phyloP scores from a whole-genome alignment of 345 rosid genomes.

The Draba incana region DNA sequence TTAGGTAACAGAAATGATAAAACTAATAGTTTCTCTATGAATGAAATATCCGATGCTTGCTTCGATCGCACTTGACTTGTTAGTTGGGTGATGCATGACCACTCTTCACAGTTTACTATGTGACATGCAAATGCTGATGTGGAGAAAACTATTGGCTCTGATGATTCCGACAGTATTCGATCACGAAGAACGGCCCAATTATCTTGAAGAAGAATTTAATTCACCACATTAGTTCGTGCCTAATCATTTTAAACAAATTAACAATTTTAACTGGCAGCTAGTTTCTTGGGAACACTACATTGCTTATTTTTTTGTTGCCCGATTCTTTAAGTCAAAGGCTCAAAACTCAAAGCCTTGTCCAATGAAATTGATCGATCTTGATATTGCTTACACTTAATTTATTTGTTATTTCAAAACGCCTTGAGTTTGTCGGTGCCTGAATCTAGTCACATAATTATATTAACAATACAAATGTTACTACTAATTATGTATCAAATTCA shows the following conservation, averaged over 20 bases:
- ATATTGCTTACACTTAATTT: neutral
- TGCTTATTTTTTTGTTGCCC: neutral
- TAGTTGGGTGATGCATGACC: conserved; percentile 27
- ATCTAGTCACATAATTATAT: neutral
- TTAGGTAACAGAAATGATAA: conserved; percentile 7
- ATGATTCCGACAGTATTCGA: neutral
- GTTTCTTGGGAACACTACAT: neutral
- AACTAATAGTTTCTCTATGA: no score
- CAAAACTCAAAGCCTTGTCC: neutral
- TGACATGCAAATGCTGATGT: conserved; percentile 2
- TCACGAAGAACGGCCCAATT: neutral
- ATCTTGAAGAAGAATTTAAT: neutral
- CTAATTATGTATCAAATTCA: no score
- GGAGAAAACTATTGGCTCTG: neutral
- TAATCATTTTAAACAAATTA: no score
- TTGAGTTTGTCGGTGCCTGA: neutral
- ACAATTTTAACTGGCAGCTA: neutral
- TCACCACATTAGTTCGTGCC: neutral
- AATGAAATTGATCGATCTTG: neutral
- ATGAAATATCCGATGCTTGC: neutral
- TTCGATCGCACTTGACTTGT: conserved; percentile 28
- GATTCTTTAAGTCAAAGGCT: neutral
- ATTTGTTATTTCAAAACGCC: neutral
- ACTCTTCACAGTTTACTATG: neutral
- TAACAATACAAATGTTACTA: neutral